These are phyloP conservation scores for Penicillium sumatraense DNA, from an alignment of 2,329 filamentous ascomycete species.

Conservation along the genomic window DNA sequence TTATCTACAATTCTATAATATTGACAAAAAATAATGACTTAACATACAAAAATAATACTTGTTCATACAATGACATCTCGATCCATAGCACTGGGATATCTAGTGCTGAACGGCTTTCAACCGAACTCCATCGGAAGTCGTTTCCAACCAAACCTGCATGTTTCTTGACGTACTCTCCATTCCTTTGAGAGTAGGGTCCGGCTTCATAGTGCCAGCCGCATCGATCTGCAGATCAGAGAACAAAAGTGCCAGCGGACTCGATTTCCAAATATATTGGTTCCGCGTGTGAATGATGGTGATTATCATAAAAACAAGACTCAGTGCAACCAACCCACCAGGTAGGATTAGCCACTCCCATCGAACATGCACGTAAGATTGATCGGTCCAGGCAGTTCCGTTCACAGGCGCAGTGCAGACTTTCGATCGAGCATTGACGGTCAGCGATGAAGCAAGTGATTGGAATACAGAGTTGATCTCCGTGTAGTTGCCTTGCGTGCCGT, in stretches of 20 bases:
- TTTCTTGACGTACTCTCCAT: conserved; percentile 29
- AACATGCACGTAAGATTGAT: conserved; percentile 27
- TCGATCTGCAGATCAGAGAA: conserved; percentile 27
- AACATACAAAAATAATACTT: no score
- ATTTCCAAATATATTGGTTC: conserved; percentile 34
- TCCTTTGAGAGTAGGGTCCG: conserved; percentile 21
- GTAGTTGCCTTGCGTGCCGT: conserved; percentile 24
- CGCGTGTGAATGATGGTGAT: conserved; percentile 45
- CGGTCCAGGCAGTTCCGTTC: conserved; percentile 23
- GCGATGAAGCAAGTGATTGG: conserved; percentile 17
- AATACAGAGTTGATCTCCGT: conserved; percentile 25
- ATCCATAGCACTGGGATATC: not conserved
- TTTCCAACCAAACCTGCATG: conserved; percentile 29
- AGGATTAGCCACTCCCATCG: conserved; percentile 31
- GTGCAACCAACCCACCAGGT: conserved; percentile 24
- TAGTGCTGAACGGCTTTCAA: conserved; percentile 19
- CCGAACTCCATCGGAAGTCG: conserved; percentile 18
- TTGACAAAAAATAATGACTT: no score
- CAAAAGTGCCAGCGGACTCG: conserved; percentile 27
- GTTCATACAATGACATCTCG: not conserved
- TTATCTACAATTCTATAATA: no score
- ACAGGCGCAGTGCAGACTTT: conserved; percentile 19
- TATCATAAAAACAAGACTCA: conserved; percentile 56
- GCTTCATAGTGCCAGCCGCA: conserved; percentile 10
- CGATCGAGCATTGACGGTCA: conserved; percentile 26